phyloP scores from a whole-genome alignment of 2,329 filamentous ascomycete species.

The Nemania bipapillata region DNA sequence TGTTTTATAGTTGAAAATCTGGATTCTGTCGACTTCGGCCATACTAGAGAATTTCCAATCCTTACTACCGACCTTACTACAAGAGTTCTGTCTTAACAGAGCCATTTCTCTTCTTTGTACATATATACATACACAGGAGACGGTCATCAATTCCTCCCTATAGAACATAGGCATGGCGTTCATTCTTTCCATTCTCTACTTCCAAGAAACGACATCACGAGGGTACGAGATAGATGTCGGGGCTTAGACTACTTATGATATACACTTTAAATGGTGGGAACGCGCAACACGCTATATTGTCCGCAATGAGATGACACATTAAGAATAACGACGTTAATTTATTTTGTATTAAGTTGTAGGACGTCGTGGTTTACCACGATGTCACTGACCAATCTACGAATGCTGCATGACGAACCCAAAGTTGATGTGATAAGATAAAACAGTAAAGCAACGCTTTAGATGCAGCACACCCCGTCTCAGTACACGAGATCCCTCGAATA shows the following conservation, averaged over 20 bases:
- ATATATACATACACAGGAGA: background rate
- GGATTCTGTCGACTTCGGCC: too few species aligned
- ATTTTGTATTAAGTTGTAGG: slow-evolving; percentile 7
- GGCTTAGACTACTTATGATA: background rate
- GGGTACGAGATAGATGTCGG: background rate
- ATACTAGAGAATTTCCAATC: background rate
- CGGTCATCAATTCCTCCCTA: background rate
- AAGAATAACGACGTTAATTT: background rate
- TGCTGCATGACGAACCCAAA: slow-evolving; percentile 17
- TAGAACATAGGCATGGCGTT: background rate
- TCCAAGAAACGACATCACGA: background rate
- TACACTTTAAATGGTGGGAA: background rate
- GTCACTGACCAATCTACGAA: slow-evolving; percentile 14
- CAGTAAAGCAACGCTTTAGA: slow-evolving; percentile 28
- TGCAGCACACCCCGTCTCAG: slow-evolving; percentile 28
- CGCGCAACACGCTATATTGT: background rate
- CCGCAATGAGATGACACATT: background rate
- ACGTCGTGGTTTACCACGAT: background rate
- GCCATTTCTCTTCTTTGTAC: background rate
- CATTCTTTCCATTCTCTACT: background rate
- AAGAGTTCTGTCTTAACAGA: background rate
- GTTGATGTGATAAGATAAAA: slow-evolving; percentile 2
- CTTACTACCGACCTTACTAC: background rate
- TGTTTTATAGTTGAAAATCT: background rate
- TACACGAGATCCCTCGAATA: slow-evolving; percentile 20